Percentiles rank a stretch among this genome's conserved stretches.
Evolutionary conservation across 257 asterid species (phyloP).

Genomic region (Dorcoceras hygrometricum): DNA sequence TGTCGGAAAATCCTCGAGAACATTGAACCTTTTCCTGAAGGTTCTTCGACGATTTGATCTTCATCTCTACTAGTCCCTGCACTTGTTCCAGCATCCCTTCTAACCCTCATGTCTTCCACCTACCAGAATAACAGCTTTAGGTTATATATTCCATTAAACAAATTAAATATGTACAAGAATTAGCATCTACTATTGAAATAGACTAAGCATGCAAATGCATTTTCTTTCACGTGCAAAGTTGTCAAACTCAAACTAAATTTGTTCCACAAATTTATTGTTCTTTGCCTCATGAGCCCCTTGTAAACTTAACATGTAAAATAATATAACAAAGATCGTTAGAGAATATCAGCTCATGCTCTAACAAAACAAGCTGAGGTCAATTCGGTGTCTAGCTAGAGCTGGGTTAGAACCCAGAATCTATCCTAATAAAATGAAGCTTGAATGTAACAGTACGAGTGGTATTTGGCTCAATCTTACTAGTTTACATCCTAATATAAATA

Average conservation of each 20-base stretch:
- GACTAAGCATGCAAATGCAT: background rate
- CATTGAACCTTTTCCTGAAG: constrained; percentile 29
- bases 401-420: background rate
- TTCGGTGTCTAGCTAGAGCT: background rate
- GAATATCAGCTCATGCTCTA: background rate
- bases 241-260: background rate
- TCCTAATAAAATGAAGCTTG: background rate
- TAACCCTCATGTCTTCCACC: constrained; percentile 33
- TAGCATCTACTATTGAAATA: background rate
- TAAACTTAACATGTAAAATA: background rate
- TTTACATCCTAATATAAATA: too few relatives aligned
- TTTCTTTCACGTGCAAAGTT: background rate
- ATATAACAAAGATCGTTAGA: background rate
- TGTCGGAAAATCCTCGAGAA: constrained; percentile 24
- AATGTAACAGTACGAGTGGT: background rate
- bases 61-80: constrained; percentile 31
- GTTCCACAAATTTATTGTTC: background rate
- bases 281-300: background rate
- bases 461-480: background rate
- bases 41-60: constrained; percentile 24
- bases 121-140: constrained; percentile 19
- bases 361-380: background rate
- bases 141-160: background rate
- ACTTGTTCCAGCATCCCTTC: constrained; percentile 29
- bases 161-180: background rate